phyloP scores from a whole-genome alignment of 345 rosid species.

The Gossypium sturtianum region DNA sequence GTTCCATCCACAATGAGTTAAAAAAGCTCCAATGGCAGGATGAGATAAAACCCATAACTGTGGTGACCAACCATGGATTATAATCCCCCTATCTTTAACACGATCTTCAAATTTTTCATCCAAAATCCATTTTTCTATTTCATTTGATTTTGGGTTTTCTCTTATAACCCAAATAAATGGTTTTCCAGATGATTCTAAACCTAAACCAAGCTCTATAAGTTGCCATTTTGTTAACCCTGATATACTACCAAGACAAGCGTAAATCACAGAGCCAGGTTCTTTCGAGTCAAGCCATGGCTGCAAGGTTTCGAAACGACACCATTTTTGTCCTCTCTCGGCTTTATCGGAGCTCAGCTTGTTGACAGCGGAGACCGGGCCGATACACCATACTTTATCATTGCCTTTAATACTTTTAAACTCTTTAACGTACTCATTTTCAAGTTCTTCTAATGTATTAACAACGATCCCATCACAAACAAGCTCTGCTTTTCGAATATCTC shows the following conservation, averaged over 20 bases:
- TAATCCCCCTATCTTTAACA: slow-evolving; percentile 33
- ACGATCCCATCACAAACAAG: slow-evolving; percentile 21
- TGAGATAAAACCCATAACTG: slow-evolving; percentile 49
- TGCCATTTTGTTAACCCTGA: slow-evolving; percentile 29
- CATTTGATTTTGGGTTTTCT: slow-evolving; percentile 3
- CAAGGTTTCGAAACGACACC: not conserved
- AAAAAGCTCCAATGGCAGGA: slow-evolving; percentile 39
- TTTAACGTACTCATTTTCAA: slow-evolving; percentile 27
- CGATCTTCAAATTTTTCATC: slow-evolving; percentile 35
- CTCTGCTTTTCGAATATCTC: slow-evolving; percentile 12
- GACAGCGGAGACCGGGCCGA: slow-evolving; percentile 38
- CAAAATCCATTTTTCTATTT: slow-evolving; percentile 2
- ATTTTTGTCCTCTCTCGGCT: slow-evolving; percentile 28
- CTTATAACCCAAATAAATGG: slow-evolving; percentile 32
- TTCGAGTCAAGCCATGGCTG: slow-evolving; percentile 35
- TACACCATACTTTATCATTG: slow-evolving; percentile 30
- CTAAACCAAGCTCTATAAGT: slow-evolving; percentile 41
- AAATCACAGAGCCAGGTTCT: slow-evolving; percentile 25
- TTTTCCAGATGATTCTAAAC: slow-evolving; percentile 31
- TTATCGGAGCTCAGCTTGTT: slow-evolving; percentile 27
- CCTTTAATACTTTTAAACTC: slow-evolving; percentile 23
- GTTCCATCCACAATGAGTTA: slow-evolving; percentile 65
- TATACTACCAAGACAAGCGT: slow-evolving; percentile 46
- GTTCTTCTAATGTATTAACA: slow-evolving; percentile 35
- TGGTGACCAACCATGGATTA: slow-evolving; percentile 56